Conservation (phyloP, 345 rosid genomes). For the Syzygium grande region DNA sequence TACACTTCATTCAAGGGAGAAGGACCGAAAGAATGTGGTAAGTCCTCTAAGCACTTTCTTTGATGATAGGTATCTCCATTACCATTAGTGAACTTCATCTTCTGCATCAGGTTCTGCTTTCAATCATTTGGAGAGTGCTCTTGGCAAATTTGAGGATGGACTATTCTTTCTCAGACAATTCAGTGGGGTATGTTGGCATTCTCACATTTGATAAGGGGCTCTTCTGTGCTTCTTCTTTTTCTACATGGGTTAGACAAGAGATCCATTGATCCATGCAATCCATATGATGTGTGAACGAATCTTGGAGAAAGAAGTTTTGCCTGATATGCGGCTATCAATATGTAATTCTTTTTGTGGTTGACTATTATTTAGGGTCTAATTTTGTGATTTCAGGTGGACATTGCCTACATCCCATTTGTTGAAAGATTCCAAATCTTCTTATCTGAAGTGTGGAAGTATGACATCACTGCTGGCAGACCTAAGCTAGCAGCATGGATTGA, state of each 20-base stretch:
- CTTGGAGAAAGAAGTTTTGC: not conserved
- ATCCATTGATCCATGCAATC: not conserved
- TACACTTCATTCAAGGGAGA: constrained; percentile 61
- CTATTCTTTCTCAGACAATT: no score
- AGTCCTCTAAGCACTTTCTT: not conserved
- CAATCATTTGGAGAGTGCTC: constrained; percentile 66
- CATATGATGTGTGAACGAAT: not conserved
- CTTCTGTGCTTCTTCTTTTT: not conserved
- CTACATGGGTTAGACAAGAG: not conserved
- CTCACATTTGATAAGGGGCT: not conserved
- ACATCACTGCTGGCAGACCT: constrained; percentile 65
- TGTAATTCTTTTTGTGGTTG: not conserved
- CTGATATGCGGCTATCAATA: not conserved
- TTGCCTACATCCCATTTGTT: constrained; percentile 57
- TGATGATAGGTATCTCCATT: not conserved
- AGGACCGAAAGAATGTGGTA: constrained; percentile 44
- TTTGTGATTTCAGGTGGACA: constrained; percentile 45
- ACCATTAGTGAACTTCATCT: not conserved
- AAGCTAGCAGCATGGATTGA: constrained; percentile 67
- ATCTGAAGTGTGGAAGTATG: constrained; percentile 37
- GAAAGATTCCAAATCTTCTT: constrained; percentile 57
- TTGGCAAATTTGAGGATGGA: constrained; percentile 31
- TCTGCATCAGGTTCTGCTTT: constrained; percentile 53
- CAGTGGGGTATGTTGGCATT: constrained; percentile 27
- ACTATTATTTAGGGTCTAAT: not conserved